A percentile compares a stretch with the other conserved stretches of the same genome.
Conservation (phyloP, 1,284 basidiomycete genomes). For the Pseudozyma sp. region DNA sequence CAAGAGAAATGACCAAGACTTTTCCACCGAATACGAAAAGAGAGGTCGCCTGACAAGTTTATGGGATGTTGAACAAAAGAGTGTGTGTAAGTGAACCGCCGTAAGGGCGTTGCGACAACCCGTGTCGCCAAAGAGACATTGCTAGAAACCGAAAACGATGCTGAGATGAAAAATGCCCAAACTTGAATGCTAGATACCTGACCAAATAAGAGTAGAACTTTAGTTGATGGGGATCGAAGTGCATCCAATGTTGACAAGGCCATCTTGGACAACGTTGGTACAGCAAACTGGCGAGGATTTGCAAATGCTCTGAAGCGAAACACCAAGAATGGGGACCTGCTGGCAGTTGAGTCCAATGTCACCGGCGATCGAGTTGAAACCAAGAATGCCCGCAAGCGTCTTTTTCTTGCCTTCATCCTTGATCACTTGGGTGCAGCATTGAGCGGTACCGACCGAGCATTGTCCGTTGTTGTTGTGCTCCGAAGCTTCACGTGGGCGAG, state of each 20-base stretch:
- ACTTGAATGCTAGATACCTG: constrained; percentile 1
- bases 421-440: constrained; percentile 56
- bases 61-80: constrained; percentile 6
- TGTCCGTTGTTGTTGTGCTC: constrained; percentile 54
- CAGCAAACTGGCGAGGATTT: constrained; percentile 55
- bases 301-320: constrained; percentile 46
- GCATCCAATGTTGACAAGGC: constrained; percentile 59
- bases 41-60: not conserved
- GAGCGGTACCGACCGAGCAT: constrained; percentile 47
- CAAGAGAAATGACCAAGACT: constrained; percentile 28
- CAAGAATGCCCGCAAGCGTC: constrained; percentile 50
- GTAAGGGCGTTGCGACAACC: constrained; percentile 23
- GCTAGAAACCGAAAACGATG: constrained; percentile 11
- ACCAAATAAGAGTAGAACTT: constrained; percentile 6
- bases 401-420: constrained; percentile 52
- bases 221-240: constrained; percentile 58
- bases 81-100: constrained; percentile 8
- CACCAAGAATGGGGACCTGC: constrained; percentile 47
- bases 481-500: constrained; percentile 22
- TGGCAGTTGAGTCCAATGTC: constrained; percentile 53
- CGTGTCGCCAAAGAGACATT: constrained; percentile 17
- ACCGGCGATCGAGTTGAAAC: constrained; percentile 47
- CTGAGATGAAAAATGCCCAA: constrained; percentile 13
- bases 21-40: not conserved
- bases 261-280: constrained; percentile 54